Base-by-base conservation (phyloP, 208 protist genomes). In the Acanthamoeba castellanii region DNA sequence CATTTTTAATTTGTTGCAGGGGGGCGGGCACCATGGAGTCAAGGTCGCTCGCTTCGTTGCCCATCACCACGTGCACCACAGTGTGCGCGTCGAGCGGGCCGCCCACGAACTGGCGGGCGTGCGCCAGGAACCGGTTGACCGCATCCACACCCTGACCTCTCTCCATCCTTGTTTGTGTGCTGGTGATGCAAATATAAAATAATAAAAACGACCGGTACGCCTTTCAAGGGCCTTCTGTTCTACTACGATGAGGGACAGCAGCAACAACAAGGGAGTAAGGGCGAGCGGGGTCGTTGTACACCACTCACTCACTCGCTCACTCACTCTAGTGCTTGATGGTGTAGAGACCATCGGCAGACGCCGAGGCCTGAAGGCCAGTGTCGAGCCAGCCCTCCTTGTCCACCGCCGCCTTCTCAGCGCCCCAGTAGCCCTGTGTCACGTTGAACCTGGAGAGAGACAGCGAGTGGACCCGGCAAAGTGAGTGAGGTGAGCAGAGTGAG, bases 301-400 rank as follows among this genome's bases (percentile, higher is more conserved):
- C n/a, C n/a, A n/a, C n/a, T n/a, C n/a, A n/a, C n/a, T n/a, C n/a
- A n/a, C n/a, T n/a, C n/a, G n/a, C n/a, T n/a, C n/a, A n/a, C n/a
- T n/a, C n/a, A n/a, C n/a, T n/a, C n/a, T n/a, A 55, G 50, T 55
- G 50, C 50, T 55, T 55, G 50, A 55, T 55, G 70, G 70, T 78
- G 25, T 47, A 78, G 30, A 78, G n/a, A 27, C 70, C 70, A 11
- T 78, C 32, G 30, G n/a, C 70, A 4, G 70, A 78, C 34, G 30
- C 70, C n/a, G 70, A 78, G 13, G 70, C 70, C 11, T 78, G 70
- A 14, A 78, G 70, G 30, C 70, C 70, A 22, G 70, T 78, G 70
- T 78, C 30, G n/a, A 78, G 70, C 70, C 70, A 78, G 70, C 70
- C 70, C 70, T 78, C 70, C 70, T 78, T 78, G 70, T 78, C 70